These are phyloP conservation scores for Phytophthora idaei DNA, from an alignment of 352 stramenopile species.

Conservation along the genomic window DNA sequence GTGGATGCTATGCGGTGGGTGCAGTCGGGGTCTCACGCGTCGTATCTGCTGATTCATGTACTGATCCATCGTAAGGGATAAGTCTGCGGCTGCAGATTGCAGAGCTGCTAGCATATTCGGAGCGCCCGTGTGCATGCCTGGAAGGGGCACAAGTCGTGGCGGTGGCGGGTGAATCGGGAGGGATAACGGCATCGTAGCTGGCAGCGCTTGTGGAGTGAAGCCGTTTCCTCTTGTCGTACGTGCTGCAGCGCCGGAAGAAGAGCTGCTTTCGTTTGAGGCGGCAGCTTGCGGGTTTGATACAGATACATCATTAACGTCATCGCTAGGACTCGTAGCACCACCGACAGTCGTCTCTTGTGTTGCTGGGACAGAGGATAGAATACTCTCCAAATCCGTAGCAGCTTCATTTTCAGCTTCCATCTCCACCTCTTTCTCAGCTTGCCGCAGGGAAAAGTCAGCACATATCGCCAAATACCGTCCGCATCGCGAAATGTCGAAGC, in stretches of 20 bases:
- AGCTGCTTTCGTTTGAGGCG: constrained; percentile 45
- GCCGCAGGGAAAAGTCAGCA: constrained; percentile 92
- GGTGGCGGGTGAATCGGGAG: constrained; percentile 42
- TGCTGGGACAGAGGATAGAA: constrained; percentile 59
- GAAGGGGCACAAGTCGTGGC: constrained; percentile 44
- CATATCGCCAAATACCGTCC: constrained; percentile 95
- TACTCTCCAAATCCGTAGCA: constrained; percentile 74
- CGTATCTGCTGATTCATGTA: constrained; percentile 87
- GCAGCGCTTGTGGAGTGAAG: constrained; percentile 12
- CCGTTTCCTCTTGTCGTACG: constrained; percentile 10
- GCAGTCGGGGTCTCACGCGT: constrained; percentile 70
- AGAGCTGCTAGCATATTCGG: constrained; percentile 68
- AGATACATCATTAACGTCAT: constrained; percentile 70
- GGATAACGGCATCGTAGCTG: constrained; percentile 37
- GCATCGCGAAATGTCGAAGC: constrained; percentile 96
- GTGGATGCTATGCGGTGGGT: constrained; percentile 47
- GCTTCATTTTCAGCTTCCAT: constrained; percentile 80
- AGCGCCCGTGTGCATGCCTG: constrained; percentile 36
- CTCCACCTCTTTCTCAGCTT: constrained; percentile 89
- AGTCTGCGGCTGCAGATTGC: constrained; percentile 62
- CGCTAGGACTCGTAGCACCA: constrained; percentile 60
- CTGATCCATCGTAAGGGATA: constrained; percentile 75
- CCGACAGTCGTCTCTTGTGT: constrained; percentile 57
- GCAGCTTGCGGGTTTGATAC: constrained; percentile 45
- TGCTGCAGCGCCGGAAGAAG: constrained; percentile 29